phyloP scores from a whole-genome alignment of 2,329 filamentous ascomycete species.

The Ceratocystis alfenasii region DNA sequence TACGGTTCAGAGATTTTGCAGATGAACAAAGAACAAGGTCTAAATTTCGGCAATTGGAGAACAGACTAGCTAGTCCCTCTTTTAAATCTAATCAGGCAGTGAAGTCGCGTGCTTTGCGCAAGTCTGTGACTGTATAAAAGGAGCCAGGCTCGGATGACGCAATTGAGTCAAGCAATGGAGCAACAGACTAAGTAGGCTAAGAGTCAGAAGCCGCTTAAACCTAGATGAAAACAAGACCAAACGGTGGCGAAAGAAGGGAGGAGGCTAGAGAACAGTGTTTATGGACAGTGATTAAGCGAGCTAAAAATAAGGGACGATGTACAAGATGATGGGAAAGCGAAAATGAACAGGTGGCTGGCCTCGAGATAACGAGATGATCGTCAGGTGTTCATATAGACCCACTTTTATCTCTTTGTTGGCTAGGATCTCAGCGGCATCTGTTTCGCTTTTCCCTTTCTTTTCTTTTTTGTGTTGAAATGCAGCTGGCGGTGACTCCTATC shows the following conservation, averaged over 20 bases:
- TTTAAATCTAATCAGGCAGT: no score
- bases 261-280: neutral
- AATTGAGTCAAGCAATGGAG: constrained; percentile 17
- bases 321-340: neutral
- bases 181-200: neutral
- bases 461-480: no score
- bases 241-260: neutral
- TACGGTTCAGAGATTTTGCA: constrained; percentile 17
- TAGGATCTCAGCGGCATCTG: no score
- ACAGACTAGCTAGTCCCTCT: no score
- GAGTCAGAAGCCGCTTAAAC: constrained; percentile 9
- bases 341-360: constrained; percentile 5
- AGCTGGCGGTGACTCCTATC: no score
- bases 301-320: neutral
- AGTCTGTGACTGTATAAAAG: constrained; percentile 3
- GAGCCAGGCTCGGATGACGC: constrained; percentile 20
- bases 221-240: neutral
- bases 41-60: no score
- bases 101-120: constrained; percentile 5
- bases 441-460: no score
- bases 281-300: neutral
- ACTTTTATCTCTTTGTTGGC: no score
- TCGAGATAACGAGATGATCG: neutral
- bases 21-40: constrained; percentile 18
- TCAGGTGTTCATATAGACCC: neutral